These are phyloP conservation scores for Hanseniaspora clermontiae DNA, from an alignment of 805 yeast species.

Conservation along the genomic window DNA sequence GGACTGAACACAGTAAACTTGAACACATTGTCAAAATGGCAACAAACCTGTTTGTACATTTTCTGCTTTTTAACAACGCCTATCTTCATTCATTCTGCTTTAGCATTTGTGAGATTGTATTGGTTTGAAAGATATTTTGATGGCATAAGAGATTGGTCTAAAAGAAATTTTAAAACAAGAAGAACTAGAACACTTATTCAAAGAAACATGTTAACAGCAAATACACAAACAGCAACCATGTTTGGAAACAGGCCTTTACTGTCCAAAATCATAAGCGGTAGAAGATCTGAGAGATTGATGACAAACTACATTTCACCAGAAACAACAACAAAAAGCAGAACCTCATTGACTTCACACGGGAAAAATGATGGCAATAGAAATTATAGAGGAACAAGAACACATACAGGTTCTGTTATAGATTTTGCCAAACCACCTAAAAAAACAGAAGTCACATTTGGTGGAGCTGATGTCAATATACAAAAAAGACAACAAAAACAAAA, in stretches of 20 bases:
- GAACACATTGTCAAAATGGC: conserved; percentile 55
- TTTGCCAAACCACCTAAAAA: conserved; percentile 10
- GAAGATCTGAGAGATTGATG: not conserved
- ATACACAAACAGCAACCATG: conserved; percentile 14
- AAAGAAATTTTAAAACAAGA: conserved; percentile 67
- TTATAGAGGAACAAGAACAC: not conserved
- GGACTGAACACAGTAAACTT: conserved; percentile 74
- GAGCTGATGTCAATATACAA: conserved; percentile 7
- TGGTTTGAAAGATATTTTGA: conserved; percentile 85
- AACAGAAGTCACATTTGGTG: conserved; percentile 11
- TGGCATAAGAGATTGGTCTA: conserved; percentile 66
- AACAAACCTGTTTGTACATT: conserved; percentile 62
- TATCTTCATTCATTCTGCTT: conserved; percentile 67
- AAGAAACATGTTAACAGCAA: conserved; percentile 19
- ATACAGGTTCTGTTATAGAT: not conserved
- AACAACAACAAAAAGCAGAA: conserved; percentile 19
- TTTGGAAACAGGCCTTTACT: not conserved
- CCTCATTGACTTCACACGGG: conserved; percentile 5
- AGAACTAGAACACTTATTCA: conserved; percentile 37
- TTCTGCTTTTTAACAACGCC: conserved; percentile 66
- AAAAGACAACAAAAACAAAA: conserved; percentile 16
- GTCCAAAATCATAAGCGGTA: not conserved
- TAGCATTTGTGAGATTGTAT: conserved; percentile 66
- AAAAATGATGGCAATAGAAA: not conserved
- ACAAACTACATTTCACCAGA: conserved; percentile 2